Conservation (phyloP, 805 yeast genomes). For the Candida glaebosa region DNA sequence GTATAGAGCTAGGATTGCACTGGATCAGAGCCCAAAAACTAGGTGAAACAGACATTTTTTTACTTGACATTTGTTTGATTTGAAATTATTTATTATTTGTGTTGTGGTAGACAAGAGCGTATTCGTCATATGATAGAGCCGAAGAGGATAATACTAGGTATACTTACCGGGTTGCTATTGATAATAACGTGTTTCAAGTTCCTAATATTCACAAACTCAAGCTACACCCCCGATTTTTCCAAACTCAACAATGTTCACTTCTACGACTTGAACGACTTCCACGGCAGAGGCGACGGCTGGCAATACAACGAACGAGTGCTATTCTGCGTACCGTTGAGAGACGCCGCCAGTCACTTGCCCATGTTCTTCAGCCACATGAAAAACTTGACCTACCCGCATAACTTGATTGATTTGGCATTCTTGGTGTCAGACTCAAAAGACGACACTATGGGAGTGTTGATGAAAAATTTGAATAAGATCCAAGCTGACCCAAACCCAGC, state of each 20-base stretch:
- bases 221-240: constrained; percentile 33
- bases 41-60: no score
- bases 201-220: constrained; percentile 11
- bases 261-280: constrained; percentile 67
- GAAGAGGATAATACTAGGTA: constrained; percentile 8
- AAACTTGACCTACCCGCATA: constrained; percentile 82
- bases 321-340: constrained; percentile 87
- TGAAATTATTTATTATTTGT: no score
- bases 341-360: constrained; percentile 85
- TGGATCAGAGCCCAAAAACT: no score
- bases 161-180: constrained; percentile 9
- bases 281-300: constrained; percentile 75
- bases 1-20: no score
- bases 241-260: constrained; percentile 47
- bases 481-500: constrained; percentile 62
- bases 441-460: constrained; percentile 71
- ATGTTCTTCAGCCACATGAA: constrained; percentile 83
- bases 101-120: no score
- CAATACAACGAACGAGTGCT: constrained; percentile 72
- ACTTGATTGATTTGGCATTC: constrained; percentile 76
- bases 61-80: background rate
- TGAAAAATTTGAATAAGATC: constrained; percentile 51
- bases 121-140: constrained; percentile 5
- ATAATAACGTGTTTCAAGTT: constrained; percentile 13
- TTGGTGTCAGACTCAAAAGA: constrained; percentile 89